phyloP scores from a whole-genome alignment of 257 asterid species.

The Paulownia fortunei region DNA sequence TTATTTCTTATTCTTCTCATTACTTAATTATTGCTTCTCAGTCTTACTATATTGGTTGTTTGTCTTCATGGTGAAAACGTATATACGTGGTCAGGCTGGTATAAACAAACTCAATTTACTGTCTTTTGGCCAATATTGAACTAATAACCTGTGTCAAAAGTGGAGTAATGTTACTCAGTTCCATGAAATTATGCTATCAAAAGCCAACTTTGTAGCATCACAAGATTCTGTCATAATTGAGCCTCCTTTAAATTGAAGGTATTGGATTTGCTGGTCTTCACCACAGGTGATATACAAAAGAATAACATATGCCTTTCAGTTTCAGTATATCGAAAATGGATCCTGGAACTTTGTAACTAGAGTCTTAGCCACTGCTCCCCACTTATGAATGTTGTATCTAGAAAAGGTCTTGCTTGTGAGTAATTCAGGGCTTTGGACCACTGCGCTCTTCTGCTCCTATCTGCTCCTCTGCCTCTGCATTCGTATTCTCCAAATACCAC shows the following conservation, averaged over 20 bases:
- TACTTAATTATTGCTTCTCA: not conserved
- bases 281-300: not conserved
- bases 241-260: not conserved
- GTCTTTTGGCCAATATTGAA: no score
- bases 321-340: not conserved
- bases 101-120: no score
- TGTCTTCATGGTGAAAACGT: no score
- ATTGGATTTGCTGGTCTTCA: not conserved
- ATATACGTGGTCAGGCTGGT: no score
- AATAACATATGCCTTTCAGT: not conserved
- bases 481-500: constrained; percentile 65
- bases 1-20: not conserved
- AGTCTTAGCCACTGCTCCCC: constrained; percentile 68
- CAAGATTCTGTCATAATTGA: no score
- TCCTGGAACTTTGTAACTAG: constrained; percentile 6
- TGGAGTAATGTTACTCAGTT: no score
- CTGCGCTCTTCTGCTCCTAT: constrained; percentile 49
- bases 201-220: no score
- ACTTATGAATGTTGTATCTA: constrained; percentile 52
- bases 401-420: constrained; percentile 48
- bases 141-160: no score
- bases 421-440: constrained; percentile 59
- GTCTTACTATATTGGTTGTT: not conserved
- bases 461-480: constrained; percentile 74
- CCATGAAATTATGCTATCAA: not conserved